Evolutionary conservation across 2,329 filamentous ascomycete genomes (phyloP).

Genomic region (Fusarium musae): DNA sequence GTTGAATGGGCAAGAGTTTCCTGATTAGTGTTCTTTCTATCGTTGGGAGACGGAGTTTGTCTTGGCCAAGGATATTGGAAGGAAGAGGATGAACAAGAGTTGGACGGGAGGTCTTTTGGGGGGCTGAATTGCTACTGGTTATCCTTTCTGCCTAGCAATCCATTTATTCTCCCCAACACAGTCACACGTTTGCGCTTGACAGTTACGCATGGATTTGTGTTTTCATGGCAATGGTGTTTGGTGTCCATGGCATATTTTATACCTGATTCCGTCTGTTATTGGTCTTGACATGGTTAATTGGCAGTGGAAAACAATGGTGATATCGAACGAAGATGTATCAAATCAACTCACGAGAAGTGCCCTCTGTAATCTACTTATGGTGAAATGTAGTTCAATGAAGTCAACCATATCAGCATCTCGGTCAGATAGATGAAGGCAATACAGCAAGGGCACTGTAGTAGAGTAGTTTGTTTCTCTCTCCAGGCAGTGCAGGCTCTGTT

Average conservation of each 20-base stretch:
- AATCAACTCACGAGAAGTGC: neutral
- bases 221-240: slow-evolving; percentile 51
- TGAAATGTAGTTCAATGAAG: neutral
- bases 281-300: slow-evolving; percentile 19
- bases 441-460: neutral
- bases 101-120: slow-evolving; percentile 13
- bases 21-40: slow-evolving; percentile 33
- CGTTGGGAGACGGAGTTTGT: slow-evolving; percentile 26
- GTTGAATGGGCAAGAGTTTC: slow-evolving; percentile 31
- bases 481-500: neutral
- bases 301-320: neutral
- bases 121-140: slow-evolving; percentile 31
- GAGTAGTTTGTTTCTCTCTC: neutral
- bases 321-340: neutral
- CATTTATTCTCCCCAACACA: slow-evolving; percentile 37
- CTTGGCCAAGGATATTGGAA: slow-evolving; percentile 17
- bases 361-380: neutral
- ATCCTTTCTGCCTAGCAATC: slow-evolving; percentile 37
- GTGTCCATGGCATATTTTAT: slow-evolving; percentile 49
- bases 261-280: slow-evolving; percentile 40
- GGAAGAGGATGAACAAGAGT: slow-evolving; percentile 11
- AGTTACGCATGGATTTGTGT: slow-evolving; percentile 39
- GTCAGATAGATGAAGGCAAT: neutral
- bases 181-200: slow-evolving; percentile 29
- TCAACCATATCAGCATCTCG: neutral